phyloP scores from a whole-genome alignment of 257 asterid species.

The Oldenlandia corymbosa region DNA sequence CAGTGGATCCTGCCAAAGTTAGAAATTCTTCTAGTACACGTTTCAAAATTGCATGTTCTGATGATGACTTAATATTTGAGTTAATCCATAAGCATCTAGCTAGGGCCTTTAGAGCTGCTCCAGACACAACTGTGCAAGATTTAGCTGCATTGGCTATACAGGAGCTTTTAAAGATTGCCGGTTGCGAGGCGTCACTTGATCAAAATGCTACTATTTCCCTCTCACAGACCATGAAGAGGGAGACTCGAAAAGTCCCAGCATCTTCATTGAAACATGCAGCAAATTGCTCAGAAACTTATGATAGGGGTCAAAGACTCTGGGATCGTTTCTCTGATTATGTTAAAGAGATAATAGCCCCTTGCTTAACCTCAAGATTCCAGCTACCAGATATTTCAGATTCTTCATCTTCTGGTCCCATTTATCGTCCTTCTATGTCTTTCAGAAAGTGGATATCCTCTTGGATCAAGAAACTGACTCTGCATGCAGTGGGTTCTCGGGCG shows the following conservation, averaged over 20 bases:
- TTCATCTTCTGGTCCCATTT: slow-evolving; percentile 74
- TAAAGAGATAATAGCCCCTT: slow-evolving; percentile 98
- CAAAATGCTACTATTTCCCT: slow-evolving; percentile 37
- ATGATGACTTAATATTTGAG: slow-evolving; percentile 92
- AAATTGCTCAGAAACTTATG: slow-evolving; percentile 37
- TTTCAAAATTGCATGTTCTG: slow-evolving; percentile 94
- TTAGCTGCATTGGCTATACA: slow-evolving; percentile 96
- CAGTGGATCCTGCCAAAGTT: slow-evolving; percentile 95
- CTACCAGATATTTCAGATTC: slow-evolving; percentile 63
- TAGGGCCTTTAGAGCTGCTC: slow-evolving; percentile 95
- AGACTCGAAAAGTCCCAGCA: slow-evolving; percentile 32
- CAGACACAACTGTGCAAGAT: slow-evolving; percentile 81
- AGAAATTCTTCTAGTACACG: slow-evolving; percentile 63
- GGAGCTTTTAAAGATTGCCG: slow-evolving; percentile 86
- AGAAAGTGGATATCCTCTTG: slow-evolving; percentile 79
- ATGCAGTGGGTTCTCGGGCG: slow-evolving; percentile 84
- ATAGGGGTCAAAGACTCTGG: slow-evolving; percentile 89
- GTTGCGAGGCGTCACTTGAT: slow-evolving; percentile 78
- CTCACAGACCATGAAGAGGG: slow-evolving; percentile 37
- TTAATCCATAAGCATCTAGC: slow-evolving; percentile 92
- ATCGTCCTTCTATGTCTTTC: slow-evolving; percentile 81
- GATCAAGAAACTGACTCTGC: slow-evolving; percentile 78
- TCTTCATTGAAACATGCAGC: slow-evolving; percentile 27
- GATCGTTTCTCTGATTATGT: slow-evolving; percentile 87
- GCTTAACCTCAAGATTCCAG: slow-evolving; percentile 82